Evolutionary conservation across 2,329 filamentous ascomycete genomes (phyloP), one percentile per base, ranked within the genome.

Genomic region (Colletotrichum falcatum): DNA sequence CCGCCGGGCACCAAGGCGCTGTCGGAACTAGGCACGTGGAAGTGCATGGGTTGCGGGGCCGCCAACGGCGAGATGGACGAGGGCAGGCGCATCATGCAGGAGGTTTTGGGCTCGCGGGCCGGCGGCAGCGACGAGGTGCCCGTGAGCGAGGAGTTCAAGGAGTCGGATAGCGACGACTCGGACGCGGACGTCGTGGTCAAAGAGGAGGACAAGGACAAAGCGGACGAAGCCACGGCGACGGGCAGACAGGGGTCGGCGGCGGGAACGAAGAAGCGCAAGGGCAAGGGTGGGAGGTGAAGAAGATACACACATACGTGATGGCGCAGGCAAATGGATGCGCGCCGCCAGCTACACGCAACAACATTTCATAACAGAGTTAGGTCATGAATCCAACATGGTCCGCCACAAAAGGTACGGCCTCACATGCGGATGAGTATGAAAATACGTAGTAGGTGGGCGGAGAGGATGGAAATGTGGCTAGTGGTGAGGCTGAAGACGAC

Each of bases 21-120:
- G 1, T 89, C 93, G 48, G 95, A 98, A 61, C 77, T 99, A 1
- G 96, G 95, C 2, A 86, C 86, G 72, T 99, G 96, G 96, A 90
- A 91, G 71, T 99, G 96, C 80, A 92, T 93, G 78, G 89, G 89
- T n/a, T 99, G 96, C 77, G 91, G 91, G 12, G 85, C 89, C 1
- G 87, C 88, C 83, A 99, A 99, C 78, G 95, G 95, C 0, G 89
- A 92, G 76, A 89, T 94, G 75, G 93, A 92, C 72, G 93, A 95
- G 78, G 89, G 90, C 11, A 89, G 89, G 74, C 89, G 91, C 77
- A 91, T 95, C 61, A 85, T 95, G 58, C 88, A 88, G 53, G 89
- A 92, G 76, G 88, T 94, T 1, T 78, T 89, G 2, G 78, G 73
- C 30, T 75, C 78, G 30, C 73, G 73, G 42, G 71, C 61, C n/a